Percentiles rank a stretch among this genome's conserved stretches.
These are phyloP conservation scores for Microcyclospora pomicola DNA, from an alignment of 2,329 filamentous ascomycete species.

Conservation along the genomic window DNA sequence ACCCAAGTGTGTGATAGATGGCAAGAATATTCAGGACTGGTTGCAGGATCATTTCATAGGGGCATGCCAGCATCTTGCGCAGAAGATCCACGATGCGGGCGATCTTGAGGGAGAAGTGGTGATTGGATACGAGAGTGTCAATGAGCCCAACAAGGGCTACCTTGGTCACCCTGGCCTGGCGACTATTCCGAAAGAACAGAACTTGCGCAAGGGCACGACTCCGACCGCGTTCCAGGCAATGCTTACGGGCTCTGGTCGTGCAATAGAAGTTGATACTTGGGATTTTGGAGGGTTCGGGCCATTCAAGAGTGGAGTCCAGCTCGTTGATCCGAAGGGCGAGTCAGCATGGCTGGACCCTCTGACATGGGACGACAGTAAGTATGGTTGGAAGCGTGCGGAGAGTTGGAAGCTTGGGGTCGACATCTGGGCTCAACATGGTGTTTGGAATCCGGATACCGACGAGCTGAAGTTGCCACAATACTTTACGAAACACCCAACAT, in stretches of 20 bases:
- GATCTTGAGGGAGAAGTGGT: slow-evolving; percentile 77
- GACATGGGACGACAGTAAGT: slow-evolving; percentile 74
- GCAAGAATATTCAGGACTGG: slow-evolving; percentile 92
- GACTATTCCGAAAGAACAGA: slow-evolving; percentile 71
- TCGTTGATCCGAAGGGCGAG: slow-evolving; percentile 80
- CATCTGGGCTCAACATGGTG: slow-evolving; percentile 89
- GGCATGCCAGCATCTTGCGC: slow-evolving; percentile 68
- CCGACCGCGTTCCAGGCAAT: slow-evolving; percentile 93
- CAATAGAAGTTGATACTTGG: slow-evolving; percentile 82
- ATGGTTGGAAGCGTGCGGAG: slow-evolving; percentile 79
- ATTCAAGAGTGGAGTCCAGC: slow-evolving; percentile 67
- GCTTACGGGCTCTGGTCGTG: slow-evolving; percentile 75
- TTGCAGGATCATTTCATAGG: slow-evolving; percentile 73
- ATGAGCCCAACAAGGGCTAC: slow-evolving; percentile 84
- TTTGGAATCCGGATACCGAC: slow-evolving; percentile 78
- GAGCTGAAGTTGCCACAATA: slow-evolving; percentile 72
- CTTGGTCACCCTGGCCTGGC: slow-evolving; percentile 72
- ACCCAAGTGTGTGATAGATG: slow-evolving; percentile 89
- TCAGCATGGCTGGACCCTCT: slow-evolving; percentile 62
- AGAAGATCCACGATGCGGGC: slow-evolving; percentile 75
- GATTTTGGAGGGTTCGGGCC: slow-evolving; percentile 89
- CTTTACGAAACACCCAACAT: slow-evolving; percentile 65
- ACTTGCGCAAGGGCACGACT: slow-evolving; percentile 80
- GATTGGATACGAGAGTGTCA: slow-evolving; percentile 91
- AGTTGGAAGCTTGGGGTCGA: slow-evolving; percentile 90